A percentile compares a stretch with the other conserved stretches of the same genome.
These are phyloP conservation scores for Penicillium verrucosum DNA, from an alignment of 2,329 filamentous ascomycete species.

Conservation along the genomic window DNA sequence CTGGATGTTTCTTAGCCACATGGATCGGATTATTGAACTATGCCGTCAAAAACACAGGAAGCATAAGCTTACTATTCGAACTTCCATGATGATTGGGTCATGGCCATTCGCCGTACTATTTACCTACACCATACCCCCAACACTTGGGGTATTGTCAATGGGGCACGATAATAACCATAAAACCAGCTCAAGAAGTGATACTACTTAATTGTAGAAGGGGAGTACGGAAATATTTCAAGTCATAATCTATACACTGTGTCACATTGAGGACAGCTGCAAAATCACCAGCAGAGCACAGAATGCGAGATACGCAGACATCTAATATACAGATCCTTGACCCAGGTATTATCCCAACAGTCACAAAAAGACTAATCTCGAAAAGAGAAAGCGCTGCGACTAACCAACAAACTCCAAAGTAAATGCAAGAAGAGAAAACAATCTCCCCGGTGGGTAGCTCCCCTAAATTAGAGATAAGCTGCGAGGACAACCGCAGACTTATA, in stretches of 20 bases:
- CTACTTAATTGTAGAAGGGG: not conserved
- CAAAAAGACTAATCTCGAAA: conserved; percentile 30
- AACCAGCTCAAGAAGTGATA: not conserved
- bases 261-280: conserved; percentile 12
- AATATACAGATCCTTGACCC: conserved; percentile 36
- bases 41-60: not conserved
- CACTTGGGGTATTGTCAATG: not conserved
- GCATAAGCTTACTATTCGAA: not conserved
- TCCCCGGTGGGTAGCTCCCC: conserved; percentile 14
- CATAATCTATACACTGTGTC: conserved; percentile 26
- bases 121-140: not conserved
- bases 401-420: conserved; percentile 39
- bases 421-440: conserved; percentile 29
- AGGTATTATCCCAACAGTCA: conserved; percentile 35
- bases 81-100: too few species aligned
- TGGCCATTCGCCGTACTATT: not conserved
- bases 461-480: conserved; percentile 5
- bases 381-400: conserved; percentile 33
- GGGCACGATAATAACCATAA: not conserved
- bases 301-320: conserved; percentile 30
- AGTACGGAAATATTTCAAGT: conserved; percentile 19
- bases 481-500: conserved; percentile 30
- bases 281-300: conserved; percentile 18
- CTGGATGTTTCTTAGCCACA: not conserved
- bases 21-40: not conserved